Evolutionary conservation across 177 flowering plant genomes (phyloP), one percentile per base, ranked within the genome.

Genomic region (Vitis hybrid): DNA sequence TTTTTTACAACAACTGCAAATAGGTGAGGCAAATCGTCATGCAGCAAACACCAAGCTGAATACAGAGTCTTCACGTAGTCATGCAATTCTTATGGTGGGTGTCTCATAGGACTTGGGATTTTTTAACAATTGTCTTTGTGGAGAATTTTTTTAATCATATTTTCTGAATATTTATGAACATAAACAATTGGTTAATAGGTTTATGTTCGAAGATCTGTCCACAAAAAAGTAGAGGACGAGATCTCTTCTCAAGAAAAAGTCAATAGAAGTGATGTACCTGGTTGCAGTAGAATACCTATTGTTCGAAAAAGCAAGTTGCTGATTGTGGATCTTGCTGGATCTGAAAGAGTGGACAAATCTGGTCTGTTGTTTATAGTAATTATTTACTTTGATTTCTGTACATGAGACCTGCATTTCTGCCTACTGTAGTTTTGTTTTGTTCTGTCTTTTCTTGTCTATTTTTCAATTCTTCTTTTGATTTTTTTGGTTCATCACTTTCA

Each of bases 321-420:
- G 73, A 85, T 94, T 66, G 97, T 94, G 74, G 97, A 92, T 82
- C 97, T 94, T 72, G 96, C 97, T 3, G 97, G 98, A 76, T 93
- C 98, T 41, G 98, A 93, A 76, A 84, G 98, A 78, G 35, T 92
- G 60, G 86, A 87, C 70, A 94, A 94, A 87, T 92, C 98, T 74
- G 97, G 98, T 93, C 14, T 21, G 80, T 53, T 32, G 6, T 72
- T 64, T n/a, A 35, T 60, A 9, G 12, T 56, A n/a, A 69, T 53
- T 17, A 18, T 30, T 51, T 27, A 11, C 12, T 14, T 17, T 65
- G 32, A 56, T 13, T 58, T 55, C 12, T 41, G 46, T 27, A 20
- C 32, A 30, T 10, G 17, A 41, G n/a, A 13, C 21, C 52, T 48
- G 30, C 49, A 41, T 18, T 32, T 35, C 9, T 61, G 73, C n/a